A percentile compares a stretch with the other conserved stretches of the same genome.
phyloP scores from a whole-genome alignment of 208 protist species.

The Entamoeba invadens region DNA sequence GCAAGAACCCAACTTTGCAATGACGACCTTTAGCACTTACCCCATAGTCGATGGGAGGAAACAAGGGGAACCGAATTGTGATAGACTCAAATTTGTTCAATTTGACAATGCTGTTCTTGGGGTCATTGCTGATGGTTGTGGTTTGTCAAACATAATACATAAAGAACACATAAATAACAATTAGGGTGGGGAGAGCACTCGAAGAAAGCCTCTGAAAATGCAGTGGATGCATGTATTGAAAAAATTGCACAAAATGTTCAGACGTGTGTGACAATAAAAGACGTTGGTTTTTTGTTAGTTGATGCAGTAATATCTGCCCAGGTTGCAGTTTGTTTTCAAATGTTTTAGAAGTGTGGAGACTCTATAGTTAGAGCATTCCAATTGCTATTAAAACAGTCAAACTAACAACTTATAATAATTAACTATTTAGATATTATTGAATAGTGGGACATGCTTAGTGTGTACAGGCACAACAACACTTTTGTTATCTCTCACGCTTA shows the following conservation, averaged over 20 bases:
- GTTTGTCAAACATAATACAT: too few relatives aligned
- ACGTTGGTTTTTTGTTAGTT: background rate
- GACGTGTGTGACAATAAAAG: background rate
- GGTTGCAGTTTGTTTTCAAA: background rate
- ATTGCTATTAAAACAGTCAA: too few relatives aligned
- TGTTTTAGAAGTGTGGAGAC: too few relatives aligned
- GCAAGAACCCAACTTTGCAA: background rate
- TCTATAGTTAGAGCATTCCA: too few relatives aligned
- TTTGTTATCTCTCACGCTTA: background rate
- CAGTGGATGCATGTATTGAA: background rate
- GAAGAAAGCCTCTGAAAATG: background rate
- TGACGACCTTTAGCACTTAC: background rate
- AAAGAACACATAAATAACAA: too few relatives aligned
- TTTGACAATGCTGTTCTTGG: background rate
- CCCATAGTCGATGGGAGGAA: background rate
- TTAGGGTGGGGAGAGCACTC: background rate
- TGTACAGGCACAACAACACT: background rate
- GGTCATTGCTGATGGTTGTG: background rate
- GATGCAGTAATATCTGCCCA: background rate
- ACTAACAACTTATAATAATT: too few relatives aligned
- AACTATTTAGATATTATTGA: too few relatives aligned
- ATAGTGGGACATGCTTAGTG: background rate
- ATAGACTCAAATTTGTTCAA: background rate
- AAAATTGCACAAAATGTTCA: background rate
- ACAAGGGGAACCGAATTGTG: background rate